Base-by-base conservation (phyloP, 2,329 filamentous ascomycete genomes). In the Dactylella cylindrospora region DNA sequence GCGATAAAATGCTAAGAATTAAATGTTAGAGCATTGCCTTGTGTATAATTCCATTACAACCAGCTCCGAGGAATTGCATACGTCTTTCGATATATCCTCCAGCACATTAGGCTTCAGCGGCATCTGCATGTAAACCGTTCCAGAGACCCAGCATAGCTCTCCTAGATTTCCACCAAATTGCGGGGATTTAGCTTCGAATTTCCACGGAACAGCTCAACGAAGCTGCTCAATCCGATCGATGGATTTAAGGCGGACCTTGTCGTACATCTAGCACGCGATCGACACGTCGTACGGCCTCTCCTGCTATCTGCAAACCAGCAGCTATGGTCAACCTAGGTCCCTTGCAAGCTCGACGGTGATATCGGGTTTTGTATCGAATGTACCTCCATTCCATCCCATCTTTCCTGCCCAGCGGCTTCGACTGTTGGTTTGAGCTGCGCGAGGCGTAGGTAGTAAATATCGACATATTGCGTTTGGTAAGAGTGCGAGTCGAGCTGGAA, bases 101-200 rank as follows among this genome's bases (percentile, higher is more conserved):
- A 98, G 76, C 72, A 98, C 91, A 70, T 94, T 95, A 0, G 94
- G 93, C 75, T 98, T 98, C 70, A 96, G 74, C 2, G 87, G 82
- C 88, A 98, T 90, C 66, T 97, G 89, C 86, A 97, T 95, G 73
- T 95, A 98, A 25, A 97, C 83, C 0, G 93, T 98, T 12, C 94
- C 93, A 0, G 85, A 80, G 12, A 98, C 86, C 90, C 91, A 98
- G 75, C 91, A 97, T 28, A 97, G 77, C 75, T 96, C 44, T 50
- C 57, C 57, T 62, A 62, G 20, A 19, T 28, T 9, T 20, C 15
- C 9, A 31, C 22, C 15, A 22, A 43, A 19, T n/a, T n/a, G n/a
- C n/a, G n/a, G n/a, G n/a, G n/a, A n/a, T n/a, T n/a, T n/a, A n/a
- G n/a, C n/a, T n/a, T n/a, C n/a, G n/a, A n/a, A n/a, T n/a, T n/a